phyloP scores from a whole-genome alignment of 768 basidiomycete genomes.

The Fomitopsis serialis region DNA sequence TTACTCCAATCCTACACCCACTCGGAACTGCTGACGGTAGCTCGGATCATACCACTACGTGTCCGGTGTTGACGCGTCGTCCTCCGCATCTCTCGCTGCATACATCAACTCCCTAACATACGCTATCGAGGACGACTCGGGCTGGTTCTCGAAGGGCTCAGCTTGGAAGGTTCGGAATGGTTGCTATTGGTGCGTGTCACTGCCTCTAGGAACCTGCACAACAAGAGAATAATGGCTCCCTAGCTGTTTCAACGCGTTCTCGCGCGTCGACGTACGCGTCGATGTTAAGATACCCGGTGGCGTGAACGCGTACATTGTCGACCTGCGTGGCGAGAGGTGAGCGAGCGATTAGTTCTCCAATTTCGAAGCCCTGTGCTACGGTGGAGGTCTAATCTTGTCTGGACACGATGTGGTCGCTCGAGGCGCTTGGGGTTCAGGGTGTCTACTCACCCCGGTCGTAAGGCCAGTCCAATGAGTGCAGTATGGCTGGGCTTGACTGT shows the following conservation, averaged over 20 bases:
- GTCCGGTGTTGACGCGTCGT: constrained; percentile 98
- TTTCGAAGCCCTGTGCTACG: background rate
- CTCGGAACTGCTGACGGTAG: constrained; percentile 33
- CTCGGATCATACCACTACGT: constrained; percentile 96
- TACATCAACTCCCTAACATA: constrained; percentile 99
- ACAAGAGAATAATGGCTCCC: background rate
- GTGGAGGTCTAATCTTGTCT: no score
- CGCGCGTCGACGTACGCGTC: constrained; percentile 91
- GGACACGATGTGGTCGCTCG: no score
- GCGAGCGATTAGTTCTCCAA: constrained; percentile 25
- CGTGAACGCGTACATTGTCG: constrained; percentile 90
- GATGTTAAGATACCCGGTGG: constrained; percentile 99
- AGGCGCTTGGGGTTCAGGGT: no score
- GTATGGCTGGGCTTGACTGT: no score
- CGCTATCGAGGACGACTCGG: constrained; percentile 81
- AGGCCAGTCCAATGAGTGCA: no score
- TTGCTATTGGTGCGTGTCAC: constrained; percentile 72
- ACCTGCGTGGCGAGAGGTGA: constrained; percentile 94
- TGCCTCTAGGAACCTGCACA: no score
- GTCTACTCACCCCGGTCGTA: no score
- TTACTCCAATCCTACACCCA: background rate
- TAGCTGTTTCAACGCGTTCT: constrained; percentile 98
- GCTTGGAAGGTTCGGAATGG: constrained; percentile 91
- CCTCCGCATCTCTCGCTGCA: constrained; percentile 94
- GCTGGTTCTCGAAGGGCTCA: constrained; percentile 87